Percentiles rank a stretch among this genome's conserved stretches.
Conservation (phyloP, 352 stramenopile species). For the Blastocystis sp. region DNA sequence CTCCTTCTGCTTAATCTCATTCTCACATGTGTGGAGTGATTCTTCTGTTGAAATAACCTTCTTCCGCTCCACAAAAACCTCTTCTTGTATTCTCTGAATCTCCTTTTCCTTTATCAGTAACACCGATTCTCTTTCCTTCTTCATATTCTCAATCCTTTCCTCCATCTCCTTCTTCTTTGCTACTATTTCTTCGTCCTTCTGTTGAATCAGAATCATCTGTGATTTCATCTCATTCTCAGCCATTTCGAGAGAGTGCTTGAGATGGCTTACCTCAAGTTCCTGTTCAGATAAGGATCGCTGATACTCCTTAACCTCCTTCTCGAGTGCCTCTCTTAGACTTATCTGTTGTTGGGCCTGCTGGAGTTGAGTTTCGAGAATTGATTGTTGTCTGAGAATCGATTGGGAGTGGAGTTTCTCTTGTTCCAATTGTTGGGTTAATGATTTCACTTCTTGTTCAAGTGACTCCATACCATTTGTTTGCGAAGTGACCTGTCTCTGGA, state of each 20-base stretch:
- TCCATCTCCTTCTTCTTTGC: constrained; percentile 42
- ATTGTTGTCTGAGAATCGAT: too few relatives aligned
- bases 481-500: too few relatives aligned
- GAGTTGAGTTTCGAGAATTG: too few relatives aligned
- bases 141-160: not conserved
- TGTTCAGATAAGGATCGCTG: not conserved
- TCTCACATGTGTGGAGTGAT: not conserved
- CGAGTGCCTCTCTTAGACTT: not conserved
- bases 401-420: too few relatives aligned
- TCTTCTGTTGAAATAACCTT: not conserved
- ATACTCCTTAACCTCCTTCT: constrained; percentile 6
- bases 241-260: not conserved
- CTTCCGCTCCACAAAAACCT: not conserved
- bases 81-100: not conserved
- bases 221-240: not conserved
- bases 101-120: not conserved
- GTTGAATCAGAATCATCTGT: not conserved
- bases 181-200: constrained; percentile 38
- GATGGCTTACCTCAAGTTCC: not conserved
- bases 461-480: too few relatives aligned
- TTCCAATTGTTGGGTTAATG: too few relatives aligned
- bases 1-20: not conserved
- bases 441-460: too few relatives aligned
- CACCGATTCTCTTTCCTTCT: not conserved
- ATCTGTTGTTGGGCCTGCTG: too few relatives aligned